Base-by-base conservation (phyloP, 2,329 filamentous ascomycete species). In the Cladosporium sp. region DNA sequence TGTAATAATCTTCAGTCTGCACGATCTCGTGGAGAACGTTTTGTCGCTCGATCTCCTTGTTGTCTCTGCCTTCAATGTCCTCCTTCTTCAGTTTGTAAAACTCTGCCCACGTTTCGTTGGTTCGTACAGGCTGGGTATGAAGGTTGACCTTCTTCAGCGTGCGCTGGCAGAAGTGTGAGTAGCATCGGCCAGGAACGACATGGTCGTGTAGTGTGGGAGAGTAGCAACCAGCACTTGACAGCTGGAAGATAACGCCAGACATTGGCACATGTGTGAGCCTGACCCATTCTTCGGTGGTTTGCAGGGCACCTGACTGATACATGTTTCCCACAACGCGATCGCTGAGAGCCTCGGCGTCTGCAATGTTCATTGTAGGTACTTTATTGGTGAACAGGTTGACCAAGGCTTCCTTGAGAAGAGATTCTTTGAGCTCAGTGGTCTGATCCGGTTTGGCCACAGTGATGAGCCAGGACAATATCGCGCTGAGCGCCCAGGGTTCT, bases 351-450 rank as follows among this genome's bases (percentile, higher is more conserved):
- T 99, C 95, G 0, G 95, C 95, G 82, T 99, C 96, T 6, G 94
- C 93, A 51, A 95, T 94, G 73, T 99, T 98, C 92, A 99, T 97
- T 0, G 93, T 99, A 0, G 95, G 93, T 0, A 99, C 93, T 78
- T 97, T 98, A 79, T 92, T 87, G 1, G 92, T 96, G 77, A 99
- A 98, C 7, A 99, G 83, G 34, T 89, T 91, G 51, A 97, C 89
- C 51, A 99, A 84, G 2, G 92, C 93, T 71, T 98, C 93, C 66
- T 92, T 90, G 61, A 99, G 88, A 1, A 91, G 89, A 74, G 92
- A 91, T 74, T 91, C 87, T 75, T 91, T 93, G 57, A 99, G 81
- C 77, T 99, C 93, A 12, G 90, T 88, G 74, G 97, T 94, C 47
- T 94, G 93, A 72, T 97, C 93, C 6, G 76, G 74, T 60, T 69